These are phyloP conservation scores for Colletotrichum trifolii DNA, from an alignment of 2,329 filamentous ascomycete genomes.

Conservation along the genomic window DNA sequence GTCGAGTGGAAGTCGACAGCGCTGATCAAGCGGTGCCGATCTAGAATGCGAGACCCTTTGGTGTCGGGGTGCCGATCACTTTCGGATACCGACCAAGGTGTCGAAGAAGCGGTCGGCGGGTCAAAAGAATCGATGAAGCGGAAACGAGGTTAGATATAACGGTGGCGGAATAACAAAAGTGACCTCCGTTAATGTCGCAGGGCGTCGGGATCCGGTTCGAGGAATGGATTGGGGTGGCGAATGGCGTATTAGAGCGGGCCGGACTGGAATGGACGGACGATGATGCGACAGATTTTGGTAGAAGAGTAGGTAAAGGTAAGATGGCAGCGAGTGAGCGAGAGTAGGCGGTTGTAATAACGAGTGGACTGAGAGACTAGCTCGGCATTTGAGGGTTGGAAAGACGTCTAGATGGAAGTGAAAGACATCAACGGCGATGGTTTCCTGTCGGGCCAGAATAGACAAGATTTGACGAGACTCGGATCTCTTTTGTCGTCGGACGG, in stretches of 20 bases:
- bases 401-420: conserved; percentile 34
- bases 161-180: conserved; percentile 11
- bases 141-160: conserved; percentile 24
- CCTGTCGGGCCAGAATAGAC: conserved; percentile 8
- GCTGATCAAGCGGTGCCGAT: conserved; percentile 28
- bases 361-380: conserved; percentile 39
- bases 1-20: conserved; percentile 2
- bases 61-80: conserved; percentile 27
- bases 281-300: conserved; percentile 13
- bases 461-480: conserved; percentile 10
- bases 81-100: conserved; percentile 14
- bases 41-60: conserved; percentile 24
- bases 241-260: conserved; percentile 12
- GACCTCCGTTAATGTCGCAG: conserved; percentile 8
- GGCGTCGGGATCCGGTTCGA: conserved; percentile 7
- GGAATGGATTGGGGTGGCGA: conserved; percentile 31
- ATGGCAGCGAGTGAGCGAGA: conserved; percentile 18
- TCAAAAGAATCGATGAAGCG: not conserved
- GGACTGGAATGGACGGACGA: conserved; percentile 25
- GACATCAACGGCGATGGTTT: conserved; percentile 31
- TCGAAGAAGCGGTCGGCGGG: conserved; percentile 13
- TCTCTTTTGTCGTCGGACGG: conserved; percentile 31
- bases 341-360: conserved; percentile 32
- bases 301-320: conserved; percentile 1
- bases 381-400: conserved; percentile 27